Base-by-base conservation (phyloP, 108 stramenopile species). In the Conticribra guillardii region DNA sequence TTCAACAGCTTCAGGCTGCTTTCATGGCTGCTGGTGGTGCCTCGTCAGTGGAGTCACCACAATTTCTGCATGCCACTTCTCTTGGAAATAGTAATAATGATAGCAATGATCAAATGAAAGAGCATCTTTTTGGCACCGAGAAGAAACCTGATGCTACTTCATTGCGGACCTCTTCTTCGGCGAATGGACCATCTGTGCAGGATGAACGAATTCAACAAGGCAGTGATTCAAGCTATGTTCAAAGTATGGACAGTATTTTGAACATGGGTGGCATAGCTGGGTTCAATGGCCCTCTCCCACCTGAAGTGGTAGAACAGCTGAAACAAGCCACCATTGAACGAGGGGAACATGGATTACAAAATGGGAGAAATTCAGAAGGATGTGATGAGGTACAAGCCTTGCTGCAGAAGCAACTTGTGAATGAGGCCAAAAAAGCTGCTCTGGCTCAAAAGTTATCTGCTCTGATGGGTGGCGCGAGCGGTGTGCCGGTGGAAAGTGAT, bases 351-450 rank as follows among this genome's bases (percentile, higher is more conserved):
- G 16, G 18, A 4, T 4, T 4, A 4, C 4, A 4, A 4, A 51
- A 19, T 19, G 9, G 17, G 4, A 18, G 17, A 4, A 51, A 19
- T 51, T 4, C 19, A 14, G 50, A 51, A 14, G 16, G 9, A 19
- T 4, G 50, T 51, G 50, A 51, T 21, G 50, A 21, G 50, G 37
- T 41, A 5, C 37, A 41, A 5, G 37, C 37, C 8, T 41, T 41
- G 37, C 11, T 41, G 37, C 50, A 51, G 16, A 17, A 51, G 50
- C 50, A 51, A 18, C 50, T 11, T 51, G 50, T 16, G 4, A 51
- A 51, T 51, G 50, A 51, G 18, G 50, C 50, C 9, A 51, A 51
- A 21, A 51, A 51, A 21, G 19, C 50, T 18, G 50, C 50, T 51
- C 19, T 51, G 18, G 50, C 50, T 51, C 17, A 51, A 18, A 51